A percentile compares a stretch with the other conserved stretches of the same genome.
Conservation (phyloP, 139 green algal species). For the Picochlorum sp. region DNA sequence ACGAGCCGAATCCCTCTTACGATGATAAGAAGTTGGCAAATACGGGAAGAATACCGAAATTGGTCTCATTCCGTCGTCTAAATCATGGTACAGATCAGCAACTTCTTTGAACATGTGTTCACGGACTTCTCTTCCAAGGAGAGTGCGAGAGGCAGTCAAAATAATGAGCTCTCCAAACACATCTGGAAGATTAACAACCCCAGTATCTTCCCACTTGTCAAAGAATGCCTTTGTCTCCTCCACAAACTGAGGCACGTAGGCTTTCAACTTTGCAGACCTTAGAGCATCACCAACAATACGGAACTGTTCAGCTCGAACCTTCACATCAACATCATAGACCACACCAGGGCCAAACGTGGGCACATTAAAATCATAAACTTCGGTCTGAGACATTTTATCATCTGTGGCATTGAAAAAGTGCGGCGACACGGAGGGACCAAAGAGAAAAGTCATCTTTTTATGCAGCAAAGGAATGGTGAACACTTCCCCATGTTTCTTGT, state of each 20-base stretch:
- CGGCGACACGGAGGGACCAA: slow-evolving; percentile 72
- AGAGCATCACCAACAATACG: slow-evolving; percentile 90
- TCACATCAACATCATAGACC: slow-evolving; percentile 96
- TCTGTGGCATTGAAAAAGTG: slow-evolving; percentile 96
- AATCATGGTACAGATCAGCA: slow-evolving; percentile 77
- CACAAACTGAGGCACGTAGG: slow-evolving; percentile 84
- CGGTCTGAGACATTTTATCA: slow-evolving; percentile 81
- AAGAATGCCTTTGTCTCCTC: slow-evolving; percentile 87
- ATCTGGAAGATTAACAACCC: slow-evolving; percentile 81
- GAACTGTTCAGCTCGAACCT: slow-evolving; percentile 90
- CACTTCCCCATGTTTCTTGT: slow-evolving; percentile 74
- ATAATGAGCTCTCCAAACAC: slow-evolving; percentile 86
- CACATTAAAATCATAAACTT: slow-evolving; percentile 97
- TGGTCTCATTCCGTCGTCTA: slow-evolving; percentile 95
- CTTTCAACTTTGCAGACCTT: slow-evolving; percentile 69
- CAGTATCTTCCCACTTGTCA: slow-evolving; percentile 69
- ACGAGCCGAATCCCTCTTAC: slow-evolving; percentile 66
- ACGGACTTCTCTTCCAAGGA: slow-evolving; percentile 90
- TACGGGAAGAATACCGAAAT: slow-evolving; percentile 91
- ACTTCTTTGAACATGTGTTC: slow-evolving; percentile 86
- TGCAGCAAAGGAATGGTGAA: slow-evolving; percentile 95
- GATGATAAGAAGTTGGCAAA: slow-evolving; percentile 80
- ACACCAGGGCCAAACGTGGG: slow-evolving; percentile 94
- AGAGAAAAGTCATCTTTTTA: slow-evolving; percentile 92
- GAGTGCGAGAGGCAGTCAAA: slow-evolving; percentile 78